These are phyloP conservation scores for Chytridium lagenaria DNA, from an alignment of 371 early-diverging fungal species.

Conservation along the genomic window DNA sequence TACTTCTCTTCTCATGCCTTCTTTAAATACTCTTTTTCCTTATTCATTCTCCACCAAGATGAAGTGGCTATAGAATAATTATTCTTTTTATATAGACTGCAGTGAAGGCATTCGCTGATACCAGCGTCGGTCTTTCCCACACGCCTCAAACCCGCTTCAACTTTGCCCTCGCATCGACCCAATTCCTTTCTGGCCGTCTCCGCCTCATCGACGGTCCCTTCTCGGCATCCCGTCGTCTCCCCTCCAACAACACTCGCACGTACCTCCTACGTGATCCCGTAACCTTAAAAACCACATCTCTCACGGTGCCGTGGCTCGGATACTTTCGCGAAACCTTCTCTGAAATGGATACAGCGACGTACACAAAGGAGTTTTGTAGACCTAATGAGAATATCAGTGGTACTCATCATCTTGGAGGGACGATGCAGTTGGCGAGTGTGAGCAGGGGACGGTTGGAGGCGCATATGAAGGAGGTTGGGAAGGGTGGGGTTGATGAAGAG, in stretches of 20 bases:
- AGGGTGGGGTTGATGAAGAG: too few relatives aligned
- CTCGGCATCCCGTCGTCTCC: not conserved
- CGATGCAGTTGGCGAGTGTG: not conserved
- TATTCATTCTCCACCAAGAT: too few relatives aligned
- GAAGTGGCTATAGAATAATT: too few relatives aligned
- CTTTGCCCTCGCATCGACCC: constrained; percentile 17
- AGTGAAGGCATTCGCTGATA: constrained; percentile 22
- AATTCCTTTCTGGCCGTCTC: not conserved
- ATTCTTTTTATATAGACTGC: constrained; percentile 16
- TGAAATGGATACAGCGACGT: not conserved
- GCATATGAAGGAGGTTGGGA: not conserved
- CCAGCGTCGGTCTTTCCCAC: constrained; percentile 15
- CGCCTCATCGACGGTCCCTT: not conserved
- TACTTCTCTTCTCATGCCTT: not conserved
- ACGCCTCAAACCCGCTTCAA: constrained; percentile 32
- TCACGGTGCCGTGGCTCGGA: not conserved
- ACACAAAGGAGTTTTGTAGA: not conserved
- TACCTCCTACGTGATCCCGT: not conserved
- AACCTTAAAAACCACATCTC: not conserved
- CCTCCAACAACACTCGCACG: not conserved
- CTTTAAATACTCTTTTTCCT: too few relatives aligned
- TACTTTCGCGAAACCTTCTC: not conserved
- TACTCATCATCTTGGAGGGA: not conserved
- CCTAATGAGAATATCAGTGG: not conserved
- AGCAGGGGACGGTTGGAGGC: not conserved